These are phyloP conservation scores for Blastobotrys ciferrii DNA, from an alignment of 1,139 yeast genomes.

Conservation along the genomic window DNA sequence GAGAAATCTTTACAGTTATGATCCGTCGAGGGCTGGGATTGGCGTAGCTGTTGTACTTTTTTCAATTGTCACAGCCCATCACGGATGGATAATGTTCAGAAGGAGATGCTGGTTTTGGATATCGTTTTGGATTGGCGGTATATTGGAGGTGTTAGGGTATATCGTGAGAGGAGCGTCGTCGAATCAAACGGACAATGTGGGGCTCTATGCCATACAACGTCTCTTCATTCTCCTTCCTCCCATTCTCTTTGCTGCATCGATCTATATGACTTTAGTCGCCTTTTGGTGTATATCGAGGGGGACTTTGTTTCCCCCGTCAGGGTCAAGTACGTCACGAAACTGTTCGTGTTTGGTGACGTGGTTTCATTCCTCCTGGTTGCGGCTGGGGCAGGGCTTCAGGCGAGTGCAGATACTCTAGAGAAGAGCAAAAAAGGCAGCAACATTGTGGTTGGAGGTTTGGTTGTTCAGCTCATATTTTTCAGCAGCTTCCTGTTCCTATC, in stretches of 20 bases:
- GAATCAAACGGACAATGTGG: conserved; percentile 22
- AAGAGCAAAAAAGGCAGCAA: conserved; percentile 20
- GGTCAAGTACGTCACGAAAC: conserved; percentile 37
- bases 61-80: conserved; percentile 18
- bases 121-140: conserved; percentile 26
- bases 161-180: conserved; percentile 35
- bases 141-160: conserved; percentile 38
- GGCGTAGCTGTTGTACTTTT: conserved; percentile 24
- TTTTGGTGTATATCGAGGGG: conserved; percentile 35
- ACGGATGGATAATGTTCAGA: conserved; percentile 18
- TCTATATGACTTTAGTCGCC: conserved; percentile 46
- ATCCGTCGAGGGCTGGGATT: conserved; percentile 23
- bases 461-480: conserved; percentile 42
- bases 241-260: conserved; percentile 45
- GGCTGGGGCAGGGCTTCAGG: conserved; percentile 46
- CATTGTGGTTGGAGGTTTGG: conserved; percentile 29
- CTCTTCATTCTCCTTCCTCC: conserved; percentile 45
- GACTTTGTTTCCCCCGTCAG: conserved; percentile 37
- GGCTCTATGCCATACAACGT: conserved; percentile 41
- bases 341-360: conserved; percentile 47
- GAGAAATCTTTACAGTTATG: conserved; percentile 18
- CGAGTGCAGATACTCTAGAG: conserved; percentile 20
- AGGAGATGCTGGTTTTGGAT: conserved; percentile 21
- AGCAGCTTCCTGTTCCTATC: conserved; percentile 33
- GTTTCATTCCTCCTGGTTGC: conserved; percentile 44